These are phyloP conservation scores for Adenanthera pavonina DNA, from an alignment of 306 rosid species.

Conservation along the genomic window DNA sequence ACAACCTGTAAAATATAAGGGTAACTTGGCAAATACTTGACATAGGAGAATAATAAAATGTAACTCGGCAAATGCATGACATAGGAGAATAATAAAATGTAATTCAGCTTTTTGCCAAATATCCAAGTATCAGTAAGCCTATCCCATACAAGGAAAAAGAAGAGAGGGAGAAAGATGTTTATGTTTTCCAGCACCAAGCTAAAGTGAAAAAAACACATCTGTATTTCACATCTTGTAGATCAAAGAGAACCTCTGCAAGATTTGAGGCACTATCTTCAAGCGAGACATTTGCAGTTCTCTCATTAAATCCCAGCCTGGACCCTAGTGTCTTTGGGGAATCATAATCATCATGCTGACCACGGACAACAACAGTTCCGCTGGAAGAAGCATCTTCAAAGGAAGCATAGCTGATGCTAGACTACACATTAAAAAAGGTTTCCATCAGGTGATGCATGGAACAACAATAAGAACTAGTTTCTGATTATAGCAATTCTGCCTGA, in stretches of 20 bases:
- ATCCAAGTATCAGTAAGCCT: background rate
- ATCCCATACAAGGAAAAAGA: constrained; percentile 1
- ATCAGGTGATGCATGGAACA: background rate
- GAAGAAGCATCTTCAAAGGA: constrained; percentile 19
- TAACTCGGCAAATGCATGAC: background rate
- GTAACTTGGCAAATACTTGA: background rate
- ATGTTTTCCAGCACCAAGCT: background rate
- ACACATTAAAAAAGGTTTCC: background rate
- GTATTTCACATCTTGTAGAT: constrained; percentile 9
- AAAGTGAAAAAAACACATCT: background rate
- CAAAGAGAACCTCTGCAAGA: constrained; percentile 51
- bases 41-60: background rate
- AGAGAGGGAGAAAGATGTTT: background rate
- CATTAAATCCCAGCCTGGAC: constrained; percentile 15
- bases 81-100: background rate
- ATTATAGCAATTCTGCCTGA: background rate
- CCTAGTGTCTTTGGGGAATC: background rate
- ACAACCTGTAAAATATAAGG: background rate
- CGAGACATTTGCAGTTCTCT: constrained; percentile 1
- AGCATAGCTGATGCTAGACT: constrained; percentile 10
- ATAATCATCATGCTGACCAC: constrained; percentile 14
- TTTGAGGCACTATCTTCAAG: constrained; percentile 16
- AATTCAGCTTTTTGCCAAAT: background rate
- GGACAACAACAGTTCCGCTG: constrained; percentile 24
- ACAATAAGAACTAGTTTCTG: background rate